phyloP scores from a whole-genome alignment of 2,329 filamentous ascomycete genomes.

The Sclerotiophoma versabilis region DNA sequence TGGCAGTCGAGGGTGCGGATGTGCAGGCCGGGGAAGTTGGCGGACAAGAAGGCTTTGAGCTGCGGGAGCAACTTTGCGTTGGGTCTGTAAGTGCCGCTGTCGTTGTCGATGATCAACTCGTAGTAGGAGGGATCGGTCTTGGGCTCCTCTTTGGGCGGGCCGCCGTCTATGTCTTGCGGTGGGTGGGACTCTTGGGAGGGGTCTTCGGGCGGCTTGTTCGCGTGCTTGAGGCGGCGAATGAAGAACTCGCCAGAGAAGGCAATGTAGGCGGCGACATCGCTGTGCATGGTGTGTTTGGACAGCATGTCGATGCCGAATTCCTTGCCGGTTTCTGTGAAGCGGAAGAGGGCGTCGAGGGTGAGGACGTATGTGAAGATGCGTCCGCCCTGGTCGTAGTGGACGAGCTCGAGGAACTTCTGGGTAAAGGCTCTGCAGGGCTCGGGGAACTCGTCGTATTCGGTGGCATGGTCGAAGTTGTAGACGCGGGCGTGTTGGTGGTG shows the following conservation, averaged over 20 bases:
- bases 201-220: conserved; percentile 46
- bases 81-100: conserved; percentile 90
- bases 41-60: conserved; percentile 72
- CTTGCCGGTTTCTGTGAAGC: conserved; percentile 94
- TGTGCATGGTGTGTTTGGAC: conserved; percentile 97
- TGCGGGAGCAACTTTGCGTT: conserved; percentile 77
- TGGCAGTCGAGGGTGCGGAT: conserved; percentile 77
- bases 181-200: conserved; percentile 59
- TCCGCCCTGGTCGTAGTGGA: conserved; percentile 84
- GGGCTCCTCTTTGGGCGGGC: conserved; percentile 49
- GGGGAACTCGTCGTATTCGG: conserved; percentile 73
- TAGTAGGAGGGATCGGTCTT: conserved; percentile 68
- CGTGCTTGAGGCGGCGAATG: conserved; percentile 71
- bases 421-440: conserved; percentile 74
- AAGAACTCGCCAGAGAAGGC: conserved; percentile 95
- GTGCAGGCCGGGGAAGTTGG: conserved; percentile 78
- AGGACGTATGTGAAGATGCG: conserved; percentile 92
- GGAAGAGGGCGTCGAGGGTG: conserved; percentile 82
- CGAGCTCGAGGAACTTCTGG: conserved; percentile 82
- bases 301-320: conserved; percentile 94
- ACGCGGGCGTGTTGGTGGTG: conserved; percentile 89
- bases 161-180: conserved; percentile 57
- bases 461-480: conserved; percentile 84
- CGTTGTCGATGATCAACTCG: conserved; percentile 92
- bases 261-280: conserved; percentile 87